Base-by-base conservation (phyloP, 2,329 filamentous ascomycete genomes). In the Fusarium pseudocircinatum region DNA sequence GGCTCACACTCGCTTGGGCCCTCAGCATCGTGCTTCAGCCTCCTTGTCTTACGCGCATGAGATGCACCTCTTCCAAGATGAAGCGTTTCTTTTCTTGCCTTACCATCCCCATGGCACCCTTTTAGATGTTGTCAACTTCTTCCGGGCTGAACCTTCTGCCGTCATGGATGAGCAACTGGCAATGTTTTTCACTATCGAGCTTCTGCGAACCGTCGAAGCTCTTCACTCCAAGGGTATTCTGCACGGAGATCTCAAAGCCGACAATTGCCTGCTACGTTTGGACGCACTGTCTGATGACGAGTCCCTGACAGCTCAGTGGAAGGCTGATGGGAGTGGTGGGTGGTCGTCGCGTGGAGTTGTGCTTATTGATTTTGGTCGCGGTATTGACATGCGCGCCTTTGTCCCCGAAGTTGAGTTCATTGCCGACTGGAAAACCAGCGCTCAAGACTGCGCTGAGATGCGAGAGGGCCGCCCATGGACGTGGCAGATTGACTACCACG, bases 401-500 rank as follows among this genome's bases (percentile, higher is more conserved):
- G 83, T 84, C 7, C 87, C 91, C 0, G 89, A 92, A 46, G 94
- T 96, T 16, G 82, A 83, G 52, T 99, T 99, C 85, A 90, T 98
- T 67, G 96, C 96, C 1, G 96, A 99, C 83, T 99, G 96, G 96
- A 93, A 96, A 82, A 95, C 94, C 0, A 90, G 89, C 22, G 88
- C 93, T 30, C 92, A 94, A 59, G 96, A 99, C 83, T 99, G 96
- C 82, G 92, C 94, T 24, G 96, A 99, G 86, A 97, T 98, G 89
- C 92, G 95, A 52, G 96, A 99, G 83, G 89, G 94, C 63, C 89
- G 96, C 2, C 95, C 95, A 1, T 99, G 96, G 96, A 98, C 96
- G 3, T 98, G 95, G 85, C 96, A 99, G 81, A 94, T 98, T 75
- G 96, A 99, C 84, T 97, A 98, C 78, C 94, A 97, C 81, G 96